phyloP scores from a whole-genome alignment of 768 basidiomycete genomes.

The Suillus plorans region DNA sequence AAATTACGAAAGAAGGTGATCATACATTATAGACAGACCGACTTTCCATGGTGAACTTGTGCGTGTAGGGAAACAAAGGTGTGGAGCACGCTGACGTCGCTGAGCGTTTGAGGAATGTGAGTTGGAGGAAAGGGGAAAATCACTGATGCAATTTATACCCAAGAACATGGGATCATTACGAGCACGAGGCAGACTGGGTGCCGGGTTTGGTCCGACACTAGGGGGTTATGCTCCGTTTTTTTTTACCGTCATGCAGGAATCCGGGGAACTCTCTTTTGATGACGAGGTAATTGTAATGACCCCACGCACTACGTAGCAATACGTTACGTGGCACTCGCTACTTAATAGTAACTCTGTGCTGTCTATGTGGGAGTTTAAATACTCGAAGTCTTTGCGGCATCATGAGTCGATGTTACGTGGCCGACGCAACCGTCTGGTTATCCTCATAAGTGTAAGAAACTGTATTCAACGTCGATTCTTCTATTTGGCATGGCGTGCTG shows the following conservation, averaged over 20 bases:
- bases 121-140: neutral
- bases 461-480: neutral
- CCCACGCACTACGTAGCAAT: neutral
- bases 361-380: neutral
- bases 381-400: too few relatives aligned
- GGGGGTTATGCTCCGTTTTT: neutral
- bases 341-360: neutral
- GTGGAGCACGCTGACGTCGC: neutral
- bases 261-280: neutral
- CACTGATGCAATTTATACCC: neutral
- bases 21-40: conserved; percentile 13
- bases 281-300: neutral
- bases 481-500: neutral
- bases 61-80: neutral
- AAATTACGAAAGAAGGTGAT: neutral
- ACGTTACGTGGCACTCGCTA: neutral
- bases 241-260: neutral
- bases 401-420: neutral
- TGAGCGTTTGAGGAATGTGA: neutral
- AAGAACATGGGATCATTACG: neutral
- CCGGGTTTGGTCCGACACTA: neutral
- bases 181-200: neutral
- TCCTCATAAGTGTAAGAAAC: neutral
- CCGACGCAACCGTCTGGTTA: neutral
- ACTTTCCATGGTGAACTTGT: conserved; percentile 1